Percentiles rank a stretch among this genome's conserved stretches.
Evolutionary conservation across 148 eudicot genomes (phyloP).

Genomic region (Amaranthus hypochondriacus): DNA sequence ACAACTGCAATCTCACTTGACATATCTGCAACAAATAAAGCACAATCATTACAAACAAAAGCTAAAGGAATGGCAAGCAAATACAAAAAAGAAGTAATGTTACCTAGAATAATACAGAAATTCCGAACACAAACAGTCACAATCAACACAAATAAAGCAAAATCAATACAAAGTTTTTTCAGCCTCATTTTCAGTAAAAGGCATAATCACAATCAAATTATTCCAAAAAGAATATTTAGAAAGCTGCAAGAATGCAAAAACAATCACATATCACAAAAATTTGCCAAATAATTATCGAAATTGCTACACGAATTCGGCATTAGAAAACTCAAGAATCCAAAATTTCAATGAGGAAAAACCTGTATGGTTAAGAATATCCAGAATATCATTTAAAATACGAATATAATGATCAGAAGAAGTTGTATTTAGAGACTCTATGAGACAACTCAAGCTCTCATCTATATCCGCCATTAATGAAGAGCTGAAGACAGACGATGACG

Average conservation of each 20-base stretch:
- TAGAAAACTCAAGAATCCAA: neutral
- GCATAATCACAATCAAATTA: neutral
- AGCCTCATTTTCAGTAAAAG: neutral
- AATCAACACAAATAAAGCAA: neutral
- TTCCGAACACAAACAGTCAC: neutral
- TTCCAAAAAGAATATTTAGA: neutral
- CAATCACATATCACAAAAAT: neutral
- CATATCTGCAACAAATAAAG: slow-evolving; percentile 47
- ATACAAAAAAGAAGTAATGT: too few species aligned
- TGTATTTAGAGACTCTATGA: slow-evolving; percentile 37
- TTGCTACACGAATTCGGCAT: neutral
- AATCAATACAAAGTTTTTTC: neutral
- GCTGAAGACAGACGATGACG: neutral
- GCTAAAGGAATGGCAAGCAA: neutral
- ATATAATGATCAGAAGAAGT: slow-evolving; percentile 46
- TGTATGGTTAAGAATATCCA: slow-evolving; percentile 34
- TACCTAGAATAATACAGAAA: too few species aligned
- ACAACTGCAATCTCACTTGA: slow-evolving; percentile 57
- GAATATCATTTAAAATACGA: slow-evolving; percentile 51
- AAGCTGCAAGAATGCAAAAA: neutral
- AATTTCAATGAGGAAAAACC: slow-evolving; percentile 21
- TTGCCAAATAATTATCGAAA: neutral
- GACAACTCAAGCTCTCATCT: slow-evolving; percentile 33
- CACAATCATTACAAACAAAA: neutral
- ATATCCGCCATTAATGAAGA: slow-evolving; percentile 45